Evolutionary conservation across 176 grass and related monocot species (phyloP), one percentile per base, ranked within the genome.

Genomic region (Otatea glauca): DNA sequence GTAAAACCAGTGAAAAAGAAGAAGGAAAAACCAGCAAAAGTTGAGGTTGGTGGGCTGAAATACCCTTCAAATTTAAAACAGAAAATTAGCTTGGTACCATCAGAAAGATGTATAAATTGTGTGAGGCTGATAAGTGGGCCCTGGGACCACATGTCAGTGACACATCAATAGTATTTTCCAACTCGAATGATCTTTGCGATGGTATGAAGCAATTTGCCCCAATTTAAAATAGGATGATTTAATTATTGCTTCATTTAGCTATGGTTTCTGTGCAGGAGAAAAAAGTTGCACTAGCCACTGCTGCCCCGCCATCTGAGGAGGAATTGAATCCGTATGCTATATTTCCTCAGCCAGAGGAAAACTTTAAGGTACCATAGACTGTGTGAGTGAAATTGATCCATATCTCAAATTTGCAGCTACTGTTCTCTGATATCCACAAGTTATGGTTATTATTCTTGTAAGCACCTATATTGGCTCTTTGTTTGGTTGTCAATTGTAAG

Each of bases 1-100:
- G 90, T 92, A 74, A 95, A 99, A 73, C 96, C 96, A 70, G 64
- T 92, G 81, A 99, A 99, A 80, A 96, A 96, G 78, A 96, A 96
- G 88, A 94, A 99, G 83, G 96, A 99, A 89, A 96, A 96, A 44
- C 71, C 84, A 51, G 86, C 70, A 68, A 99, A 94, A 99, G 69
- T 93, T 88, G 91, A 99, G 93, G 93, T 99, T 84, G 63, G 53
- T 63, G 68, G 41, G 27, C 37, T 50, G 68, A 83, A 61, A 3
- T 51, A 64, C 10, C 58, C 61, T 69, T 53, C 16, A 65, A 41
- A 21, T 77, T 81, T 68, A 9, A 65, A 63, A 35, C 13, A 49
- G 47, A 49, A 49, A 49, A 49, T 49, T 49, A 49, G 12, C 47
- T 49, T 49, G 47, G 47, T 49, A 49, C 47, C 47, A 48, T 48